Evolutionary conservation across 371 early-diverging fungal species (phyloP).

Genomic region (Apophysomyces sp.): DNA sequence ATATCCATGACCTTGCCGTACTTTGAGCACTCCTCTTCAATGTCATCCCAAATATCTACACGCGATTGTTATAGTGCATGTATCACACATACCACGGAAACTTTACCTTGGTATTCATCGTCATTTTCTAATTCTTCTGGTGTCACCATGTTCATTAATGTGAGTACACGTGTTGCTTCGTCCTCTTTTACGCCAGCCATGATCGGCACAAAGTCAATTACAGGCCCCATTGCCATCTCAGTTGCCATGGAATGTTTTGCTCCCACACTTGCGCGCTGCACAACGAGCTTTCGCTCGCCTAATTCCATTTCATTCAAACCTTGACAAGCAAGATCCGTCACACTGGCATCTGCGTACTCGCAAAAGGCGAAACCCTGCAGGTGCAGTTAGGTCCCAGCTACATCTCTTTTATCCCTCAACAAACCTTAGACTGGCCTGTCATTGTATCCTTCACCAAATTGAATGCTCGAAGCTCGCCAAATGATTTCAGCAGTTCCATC

Average conservation of each 20-base stretch:
- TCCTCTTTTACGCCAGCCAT: constrained; percentile 46
- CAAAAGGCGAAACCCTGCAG: constrained; percentile 93
- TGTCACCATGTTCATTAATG: constrained; percentile 95
- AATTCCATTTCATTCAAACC: constrained; percentile 95
- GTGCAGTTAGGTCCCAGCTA: neutral
- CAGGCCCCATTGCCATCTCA: constrained; percentile 3
- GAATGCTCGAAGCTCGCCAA: constrained; percentile 92
- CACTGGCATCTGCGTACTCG: constrained; percentile 86
- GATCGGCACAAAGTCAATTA: constrained; percentile 17
- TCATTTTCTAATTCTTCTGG: constrained; percentile 86
- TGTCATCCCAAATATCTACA: constrained; percentile 89
- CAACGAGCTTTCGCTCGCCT: constrained; percentile 92
- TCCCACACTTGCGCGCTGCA: constrained; percentile 92
- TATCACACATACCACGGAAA: neutral
- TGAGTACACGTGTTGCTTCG: constrained; percentile 74
- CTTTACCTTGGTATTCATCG: constrained; percentile 82
- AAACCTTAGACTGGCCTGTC: constrained; percentile 81
- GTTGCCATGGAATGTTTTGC: constrained; percentile 48
- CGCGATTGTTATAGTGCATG: neutral
- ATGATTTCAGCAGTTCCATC: constrained; percentile 87
- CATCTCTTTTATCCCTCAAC: neutral
- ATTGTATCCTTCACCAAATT: constrained; percentile 87
- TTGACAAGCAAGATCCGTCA: constrained; percentile 93
- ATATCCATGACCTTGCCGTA: constrained; percentile 82
- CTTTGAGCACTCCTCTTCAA: constrained; percentile 87